Conservation (phyloP, 1,284 basidiomycete species). For the Dichomitus squalens region DNA sequence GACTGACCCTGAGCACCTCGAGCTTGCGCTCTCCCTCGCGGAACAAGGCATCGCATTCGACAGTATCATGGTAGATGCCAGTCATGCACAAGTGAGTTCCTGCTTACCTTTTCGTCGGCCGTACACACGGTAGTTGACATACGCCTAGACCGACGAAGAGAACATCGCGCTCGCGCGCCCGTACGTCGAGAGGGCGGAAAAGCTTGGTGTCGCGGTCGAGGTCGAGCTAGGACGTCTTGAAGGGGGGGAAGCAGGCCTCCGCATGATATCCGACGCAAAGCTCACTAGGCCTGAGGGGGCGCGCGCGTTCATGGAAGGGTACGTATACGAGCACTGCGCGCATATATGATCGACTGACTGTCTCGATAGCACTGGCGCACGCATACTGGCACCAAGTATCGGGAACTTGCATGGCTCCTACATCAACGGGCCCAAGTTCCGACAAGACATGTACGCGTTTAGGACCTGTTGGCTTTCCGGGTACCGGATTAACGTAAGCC, state of each 20-base stretch:
- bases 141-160: slow-evolving; percentile 47
- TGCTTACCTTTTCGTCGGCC: neutral
- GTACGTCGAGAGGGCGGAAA: slow-evolving; percentile 46
- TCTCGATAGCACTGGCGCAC: slow-evolving; percentile 42
- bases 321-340: neutral
- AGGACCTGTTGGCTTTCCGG: neutral
- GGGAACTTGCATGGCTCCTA: slow-evolving; percentile 52
- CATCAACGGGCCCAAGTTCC: slow-evolving; percentile 48
- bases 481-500: neutral
- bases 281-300: slow-evolving; percentile 49
- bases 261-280: slow-evolving; percentile 49
- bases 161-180: slow-evolving; percentile 49
- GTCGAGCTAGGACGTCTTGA: slow-evolving; percentile 56
- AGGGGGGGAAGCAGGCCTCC: slow-evolving; percentile 49
- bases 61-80: slow-evolving; percentile 55
- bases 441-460: slow-evolving; percentile 43
- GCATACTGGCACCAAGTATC: slow-evolving; percentile 50
- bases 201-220: slow-evolving; percentile 46
- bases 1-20: slow-evolving; percentile 48
- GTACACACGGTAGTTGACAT: neutral
- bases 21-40: slow-evolving; percentile 47
- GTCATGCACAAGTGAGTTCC: slow-evolving; percentile 44
- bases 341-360: neutral
- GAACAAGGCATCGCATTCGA: slow-evolving; percentile 51
- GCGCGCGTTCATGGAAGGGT: slow-evolving; percentile 45